Conservation (phyloP, 2,329 filamentous ascomycete genomes). For the Monilinia aucupariae region DNA sequence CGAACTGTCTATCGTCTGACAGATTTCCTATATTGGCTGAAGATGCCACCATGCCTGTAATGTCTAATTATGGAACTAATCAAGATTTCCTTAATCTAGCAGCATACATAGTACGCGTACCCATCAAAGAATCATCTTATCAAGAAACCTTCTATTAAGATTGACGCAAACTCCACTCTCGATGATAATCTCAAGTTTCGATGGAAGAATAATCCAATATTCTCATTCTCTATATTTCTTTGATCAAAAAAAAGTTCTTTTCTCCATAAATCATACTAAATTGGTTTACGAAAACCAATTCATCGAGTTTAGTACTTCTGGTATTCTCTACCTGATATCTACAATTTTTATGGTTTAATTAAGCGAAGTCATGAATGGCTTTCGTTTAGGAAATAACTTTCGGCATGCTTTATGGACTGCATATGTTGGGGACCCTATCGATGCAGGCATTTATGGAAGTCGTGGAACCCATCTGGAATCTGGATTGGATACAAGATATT, state of each 20-base stretch:
- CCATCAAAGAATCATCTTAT: conserved; percentile 57
- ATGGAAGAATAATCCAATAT: conserved; percentile 51
- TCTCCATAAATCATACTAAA: conserved; percentile 57
- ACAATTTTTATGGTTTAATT: conserved; percentile 73
- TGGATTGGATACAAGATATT: conserved; percentile 75
- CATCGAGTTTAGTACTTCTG: conserved; percentile 59
- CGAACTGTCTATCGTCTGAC: conserved; percentile 52
- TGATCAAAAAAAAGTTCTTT: conserved; percentile 58
- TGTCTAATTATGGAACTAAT: conserved; percentile 72
- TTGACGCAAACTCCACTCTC: conserved; percentile 40
- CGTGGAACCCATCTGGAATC: conserved; percentile 79
- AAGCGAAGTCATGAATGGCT: conserved; percentile 65
- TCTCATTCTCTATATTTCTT: conserved; percentile 61
- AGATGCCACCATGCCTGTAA: conserved; percentile 66
- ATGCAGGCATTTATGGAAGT: conserved; percentile 56
- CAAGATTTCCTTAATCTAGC: conserved; percentile 59
- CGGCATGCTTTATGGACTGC: conserved; percentile 63
- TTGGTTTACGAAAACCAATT: conserved; percentile 74
- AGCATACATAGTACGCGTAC: conserved; percentile 53
- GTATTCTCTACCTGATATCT: conserved; percentile 55
- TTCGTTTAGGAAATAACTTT: conserved; percentile 65
- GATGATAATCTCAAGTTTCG: conserved; percentile 51
- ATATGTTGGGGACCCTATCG: conserved; percentile 60
- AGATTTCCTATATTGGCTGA: conserved; percentile 64
- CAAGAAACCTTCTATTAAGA: conserved; percentile 35